Base-by-base conservation (phyloP, 2,329 filamentous ascomycete species). In the Microdochium paspali region DNA sequence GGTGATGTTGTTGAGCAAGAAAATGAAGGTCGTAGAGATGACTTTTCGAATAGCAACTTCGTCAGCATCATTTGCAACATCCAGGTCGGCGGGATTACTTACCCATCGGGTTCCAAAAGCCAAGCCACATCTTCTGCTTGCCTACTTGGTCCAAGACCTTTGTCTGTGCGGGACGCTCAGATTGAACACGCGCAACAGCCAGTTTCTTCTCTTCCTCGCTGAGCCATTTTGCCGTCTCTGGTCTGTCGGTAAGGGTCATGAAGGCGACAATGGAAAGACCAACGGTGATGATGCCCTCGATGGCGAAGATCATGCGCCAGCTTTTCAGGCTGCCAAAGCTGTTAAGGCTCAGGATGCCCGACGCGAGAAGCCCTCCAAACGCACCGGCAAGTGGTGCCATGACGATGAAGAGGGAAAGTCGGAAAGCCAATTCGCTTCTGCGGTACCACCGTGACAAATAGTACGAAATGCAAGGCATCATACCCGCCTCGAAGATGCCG, bases 401-500 rank as follows among this genome's bases (percentile, higher is more conserved):
- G 48, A 86, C 80, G 47, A 87, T 79, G 63, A 86, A 87, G 2
- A 87, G 66, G 1, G 80, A 77, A 1, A 87, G 66, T 0, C 84
- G 74, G 60, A 86, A 86, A 0, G 79, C 74, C 5, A 88, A 66
- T 61, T 89, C 84, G 45, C 74, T 75, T 26, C 80, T 71, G n/a
- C 82, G 71, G 54, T 87, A 88, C 84, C 84, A 88, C 46, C 84
- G 70, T 1, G 77, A 82, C 20, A 87, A 66, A 55, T 87, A 88
- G 62, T 87, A 89, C 0, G 83, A 82, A 35, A 87, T 85, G 0
- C 85, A 84, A 0, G 85, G 85, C 47, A 88, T 63, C 76, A 89
- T 80, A 7, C 84, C 85, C 0, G 85, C 81, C 62, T 90, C 85
- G 49, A 87, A 87, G 10, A 84, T 63, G 10, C 80, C 80, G 0